Evolutionary conservation across 129 eudicot genomes (phyloP).

Genomic region (Arctium minus): DNA sequence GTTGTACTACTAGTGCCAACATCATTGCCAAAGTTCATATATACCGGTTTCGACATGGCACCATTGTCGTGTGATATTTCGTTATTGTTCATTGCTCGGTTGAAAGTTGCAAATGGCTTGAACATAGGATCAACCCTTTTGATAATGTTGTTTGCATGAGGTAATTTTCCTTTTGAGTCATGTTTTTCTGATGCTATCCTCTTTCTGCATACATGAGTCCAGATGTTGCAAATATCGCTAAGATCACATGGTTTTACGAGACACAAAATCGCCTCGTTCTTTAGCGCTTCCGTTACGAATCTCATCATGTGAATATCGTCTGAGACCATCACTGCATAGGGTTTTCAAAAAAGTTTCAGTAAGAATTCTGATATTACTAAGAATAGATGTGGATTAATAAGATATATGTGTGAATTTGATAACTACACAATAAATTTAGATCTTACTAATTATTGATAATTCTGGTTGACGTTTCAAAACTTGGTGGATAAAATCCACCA

Average conservation of each 20-base stretch:
- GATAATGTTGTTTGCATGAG: background rate
- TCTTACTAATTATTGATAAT: slow-evolving; percentile 16
- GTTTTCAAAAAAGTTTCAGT: background rate
- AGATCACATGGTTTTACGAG: slow-evolving; percentile 16
- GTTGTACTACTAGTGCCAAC: background rate
- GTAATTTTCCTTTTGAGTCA: background rate
- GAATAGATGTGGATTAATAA: background rate
- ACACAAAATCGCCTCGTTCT: background rate
- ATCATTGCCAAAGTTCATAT: background rate
- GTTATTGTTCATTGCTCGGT: background rate
- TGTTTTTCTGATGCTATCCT: background rate
- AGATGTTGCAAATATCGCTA: slow-evolving; percentile 18
- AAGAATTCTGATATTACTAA: background rate
- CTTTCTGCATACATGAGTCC: slow-evolving; percentile 14
- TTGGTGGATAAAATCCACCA: slow-evolving; percentile 2
- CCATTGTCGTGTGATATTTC: background rate
- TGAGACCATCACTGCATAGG: slow-evolving; percentile 18
- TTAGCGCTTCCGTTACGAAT: background rate
- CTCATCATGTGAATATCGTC: background rate
- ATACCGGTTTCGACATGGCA: background rate
- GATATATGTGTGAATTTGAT: background rate
- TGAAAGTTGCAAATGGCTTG: background rate
- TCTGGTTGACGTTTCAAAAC: slow-evolving; percentile 8
- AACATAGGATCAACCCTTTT: background rate
- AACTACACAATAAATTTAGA: background rate